Percentiles rank a stretch among this genome's conserved stretches.
Conservation (phyloP, 2,329 filamentous ascomycete species). For the Fusarium mexicanum region DNA sequence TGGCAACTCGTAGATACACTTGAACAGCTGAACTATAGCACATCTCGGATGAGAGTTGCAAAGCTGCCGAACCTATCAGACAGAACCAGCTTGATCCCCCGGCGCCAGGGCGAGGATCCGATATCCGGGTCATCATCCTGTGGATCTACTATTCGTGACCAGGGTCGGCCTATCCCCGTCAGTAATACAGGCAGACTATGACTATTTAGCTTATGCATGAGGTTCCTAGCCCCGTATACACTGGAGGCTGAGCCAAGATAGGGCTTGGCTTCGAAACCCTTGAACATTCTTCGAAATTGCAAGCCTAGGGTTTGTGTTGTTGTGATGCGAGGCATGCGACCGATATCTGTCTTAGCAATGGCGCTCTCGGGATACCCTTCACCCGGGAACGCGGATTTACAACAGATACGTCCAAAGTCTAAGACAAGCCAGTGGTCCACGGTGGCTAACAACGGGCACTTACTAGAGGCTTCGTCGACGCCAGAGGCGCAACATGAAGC, state of each 20-base stretch:
- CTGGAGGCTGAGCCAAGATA: conserved; percentile 16
- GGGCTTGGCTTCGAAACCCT: conserved; percentile 1
- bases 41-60: conserved; percentile 22
- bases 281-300: conserved; percentile 1
- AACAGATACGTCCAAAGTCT: conserved; percentile 8
- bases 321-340: conserved; percentile 1
- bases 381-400: conserved; percentile 23
- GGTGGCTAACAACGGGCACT: conserved; percentile 11
- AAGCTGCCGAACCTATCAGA: conserved; percentile 19
- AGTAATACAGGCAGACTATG: conserved; percentile 15
- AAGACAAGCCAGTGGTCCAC: conserved; percentile 1
- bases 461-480: conserved; percentile 2
- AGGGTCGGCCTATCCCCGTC: conserved; percentile 17
- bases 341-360: conserved; percentile 16
- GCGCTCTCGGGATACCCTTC: conserved; percentile 9
- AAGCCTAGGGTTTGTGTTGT: conserved; percentile 3
- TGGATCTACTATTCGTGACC: conserved; percentile 18
- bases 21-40: conserved; percentile 9
- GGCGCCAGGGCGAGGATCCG: conserved; percentile 3
- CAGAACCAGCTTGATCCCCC: neutral
- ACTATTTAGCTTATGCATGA: conserved; percentile 21
- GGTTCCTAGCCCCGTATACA: conserved; percentile 13
- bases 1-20: conserved; percentile 25
- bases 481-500: conserved; percentile 31
- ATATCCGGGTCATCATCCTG: conserved; percentile 14